Percentiles rank a stretch among this genome's conserved stretches.
Evolutionary conservation across 225 moss, liverwort and hornwort species (phyloP).

Genomic region (Takakia lepidozioides): DNA sequence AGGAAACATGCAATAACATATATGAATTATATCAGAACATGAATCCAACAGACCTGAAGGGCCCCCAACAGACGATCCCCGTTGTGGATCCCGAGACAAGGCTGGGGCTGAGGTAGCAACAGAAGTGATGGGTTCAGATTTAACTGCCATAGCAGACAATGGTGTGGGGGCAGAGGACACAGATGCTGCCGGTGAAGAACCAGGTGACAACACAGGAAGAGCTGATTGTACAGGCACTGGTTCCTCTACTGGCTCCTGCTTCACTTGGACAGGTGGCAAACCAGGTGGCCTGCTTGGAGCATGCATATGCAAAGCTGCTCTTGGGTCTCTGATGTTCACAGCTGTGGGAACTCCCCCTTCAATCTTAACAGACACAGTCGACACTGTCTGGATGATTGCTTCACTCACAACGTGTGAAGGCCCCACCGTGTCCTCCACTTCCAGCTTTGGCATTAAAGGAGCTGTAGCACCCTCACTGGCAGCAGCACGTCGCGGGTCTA

Average conservation of each 20-base stretch:
- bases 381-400: conserved; percentile 18
- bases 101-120: background rate
- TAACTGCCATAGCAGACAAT: no score
- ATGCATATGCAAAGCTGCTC: conserved; percentile 40
- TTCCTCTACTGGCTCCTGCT: conserved; percentile 62
- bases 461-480: conserved; percentile 33
- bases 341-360: conserved; percentile 34
- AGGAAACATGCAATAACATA: no score
- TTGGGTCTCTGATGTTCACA: conserved; percentile 56
- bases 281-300: conserved; percentile 25
- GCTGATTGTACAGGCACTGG: conserved; percentile 20
- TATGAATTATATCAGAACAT: no score
- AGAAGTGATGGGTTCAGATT: background rate
- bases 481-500: conserved; percentile 49
- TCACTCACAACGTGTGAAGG: conserved; percentile 19
- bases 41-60: background rate
- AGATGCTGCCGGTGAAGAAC: background rate
- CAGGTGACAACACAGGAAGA: conserved; percentile 38
- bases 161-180: no score
- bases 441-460: conserved; percentile 55
- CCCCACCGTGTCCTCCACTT: conserved; percentile 18
- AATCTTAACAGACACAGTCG: conserved; percentile 32
- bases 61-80: background rate
- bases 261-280: conserved; percentile 41
- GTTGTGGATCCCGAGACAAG: background rate